Conservation (phyloP, 441 rosid genomes). For the Adansonia grandidieri region DNA sequence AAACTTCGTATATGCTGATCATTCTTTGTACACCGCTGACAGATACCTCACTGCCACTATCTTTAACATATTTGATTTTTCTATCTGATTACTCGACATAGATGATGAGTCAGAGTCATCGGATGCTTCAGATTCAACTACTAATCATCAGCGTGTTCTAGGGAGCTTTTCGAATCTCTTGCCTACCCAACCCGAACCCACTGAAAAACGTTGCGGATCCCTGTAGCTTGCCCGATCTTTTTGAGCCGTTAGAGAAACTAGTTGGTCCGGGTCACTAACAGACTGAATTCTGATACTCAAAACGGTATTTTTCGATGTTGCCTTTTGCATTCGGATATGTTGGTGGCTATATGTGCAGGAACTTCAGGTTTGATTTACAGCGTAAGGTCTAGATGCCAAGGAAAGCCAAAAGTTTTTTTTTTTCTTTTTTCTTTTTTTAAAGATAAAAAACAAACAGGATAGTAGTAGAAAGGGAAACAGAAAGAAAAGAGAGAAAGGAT, state of each 20-base stretch:
- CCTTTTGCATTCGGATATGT: background rate
- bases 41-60: background rate
- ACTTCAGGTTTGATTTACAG: background rate
- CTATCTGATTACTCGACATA: slow-evolving; percentile 32
- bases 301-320: slow-evolving; percentile 6
- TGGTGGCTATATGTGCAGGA: slow-evolving; percentile 8
- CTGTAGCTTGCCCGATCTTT: slow-evolving; percentile 21
- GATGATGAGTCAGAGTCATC: slow-evolving; percentile 57
- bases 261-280: background rate
- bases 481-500: background rate
- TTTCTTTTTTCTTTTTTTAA: background rate
- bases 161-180: slow-evolving; percentile 53
- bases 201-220: slow-evolving; percentile 41
- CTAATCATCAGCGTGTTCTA: slow-evolving; percentile 36
- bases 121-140: slow-evolving; percentile 46
- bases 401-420: background rate
- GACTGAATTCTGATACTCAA: background rate
- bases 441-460: background rate
- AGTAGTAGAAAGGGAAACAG: background rate
- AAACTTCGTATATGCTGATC: background rate
- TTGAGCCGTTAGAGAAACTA: background rate
- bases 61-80: background rate
- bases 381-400: background rate
- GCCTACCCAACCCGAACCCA: slow-evolving; percentile 43
- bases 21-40: background rate